Evolutionary conservation across 148 eudicot genomes (phyloP).

Genomic region (Spergularia marina): DNA sequence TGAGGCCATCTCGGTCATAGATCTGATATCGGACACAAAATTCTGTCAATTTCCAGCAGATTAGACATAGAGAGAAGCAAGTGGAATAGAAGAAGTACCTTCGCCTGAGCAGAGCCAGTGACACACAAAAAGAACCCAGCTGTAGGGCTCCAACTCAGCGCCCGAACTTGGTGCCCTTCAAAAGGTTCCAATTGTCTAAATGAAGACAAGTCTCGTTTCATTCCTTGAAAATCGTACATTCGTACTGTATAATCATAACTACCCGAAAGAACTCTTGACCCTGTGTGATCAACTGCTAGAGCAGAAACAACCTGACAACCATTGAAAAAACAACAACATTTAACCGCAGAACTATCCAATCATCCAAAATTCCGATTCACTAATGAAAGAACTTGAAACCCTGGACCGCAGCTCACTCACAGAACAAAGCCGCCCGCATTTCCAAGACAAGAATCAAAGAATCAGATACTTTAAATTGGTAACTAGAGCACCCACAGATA

Average conservation of each 20-base stretch:
- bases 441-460: not conserved
- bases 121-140: conserved; percentile 87
- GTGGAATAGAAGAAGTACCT: conserved; percentile 43
- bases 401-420: not conserved
- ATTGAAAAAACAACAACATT: not conserved
- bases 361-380: not conserved
- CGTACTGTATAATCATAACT: conserved; percentile 88
- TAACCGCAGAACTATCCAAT: not conserved
- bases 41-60: conserved; percentile 6
- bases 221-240: conserved; percentile 98
- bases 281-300: conserved; percentile 86
- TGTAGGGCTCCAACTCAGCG: conserved; percentile 93
- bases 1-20: conserved; percentile 95
- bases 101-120: conserved; percentile 95
- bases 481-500: not conserved
- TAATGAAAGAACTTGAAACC: not conserved
- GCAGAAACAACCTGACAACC: conserved; percentile 84
- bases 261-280: conserved; percentile 94
- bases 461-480: not conserved
- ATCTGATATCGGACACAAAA: conserved; percentile 43
- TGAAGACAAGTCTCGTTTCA: conserved; percentile 85
- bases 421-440: not conserved
- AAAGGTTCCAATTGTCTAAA: conserved; percentile 97
- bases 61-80: not conserved
- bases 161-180: conserved; percentile 97